Base-by-base conservation (phyloP, 257 asterid genomes). In the Parsonsia alboflavescens region DNA sequence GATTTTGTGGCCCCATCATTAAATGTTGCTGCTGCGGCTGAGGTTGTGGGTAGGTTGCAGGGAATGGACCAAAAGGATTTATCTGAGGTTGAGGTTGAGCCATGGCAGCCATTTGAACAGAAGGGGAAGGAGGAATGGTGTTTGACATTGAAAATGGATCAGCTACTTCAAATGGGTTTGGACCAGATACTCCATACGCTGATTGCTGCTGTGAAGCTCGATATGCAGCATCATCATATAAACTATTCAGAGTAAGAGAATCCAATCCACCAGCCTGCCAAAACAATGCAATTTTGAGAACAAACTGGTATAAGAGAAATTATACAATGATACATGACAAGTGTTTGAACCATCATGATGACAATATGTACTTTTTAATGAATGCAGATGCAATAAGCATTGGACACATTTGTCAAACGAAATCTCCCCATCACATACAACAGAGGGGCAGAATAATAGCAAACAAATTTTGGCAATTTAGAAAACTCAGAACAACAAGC, bases 201-300 rank as follows among this genome's bases (percentile, higher is more conserved):
- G 97, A 96, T 72, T 86, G 96, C 86, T 85, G 96, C 86, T 87
- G 97, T 69, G 97, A 84, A 16, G 97, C 97, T 87, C 98, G 85
- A 78, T 86, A 92, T 48, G 98, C 96, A 26, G 91, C 93, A 73
- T 91, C 98, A 24, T 91, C 97, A 10, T 95, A 95, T 79, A 95
- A 81, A 76, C 98, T 92, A 79, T 79, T 80, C 33, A 95, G 97
- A 26, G 85, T 86, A 72, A 95, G 97, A 10, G 96, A 88, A 75
- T 95, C 99, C 85, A 95, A 81, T 73, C 99, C 98, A 77, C 99
- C 99, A 26, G 85, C 98, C 99, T 95, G 89, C 81, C 77, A 76
- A 54, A 69, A 67, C 8, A 46, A 57, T 68, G 28, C 70, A 53
- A 53, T 1, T 19, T 53, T 33, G 22, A 64, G 26, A 4, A 64